Percentiles rank a stretch among this genome's conserved stretches.
Conservation (phyloP, 176 grass and related monocot genomes). For the Triticum turgidum region DNA sequence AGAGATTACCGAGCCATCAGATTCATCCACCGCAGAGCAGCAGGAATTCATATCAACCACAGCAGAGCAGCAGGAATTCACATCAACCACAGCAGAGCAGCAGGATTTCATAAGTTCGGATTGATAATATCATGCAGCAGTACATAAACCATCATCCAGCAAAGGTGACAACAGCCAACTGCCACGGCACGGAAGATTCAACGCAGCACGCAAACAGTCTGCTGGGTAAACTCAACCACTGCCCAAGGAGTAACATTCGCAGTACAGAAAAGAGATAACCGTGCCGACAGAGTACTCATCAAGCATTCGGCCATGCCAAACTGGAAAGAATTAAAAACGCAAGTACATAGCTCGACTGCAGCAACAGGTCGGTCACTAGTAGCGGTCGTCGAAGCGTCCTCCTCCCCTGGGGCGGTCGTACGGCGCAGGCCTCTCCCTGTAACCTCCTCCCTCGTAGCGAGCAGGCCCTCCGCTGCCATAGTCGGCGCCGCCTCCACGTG, state of each 20-base stretch:
- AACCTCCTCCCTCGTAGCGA: slow-evolving; percentile 50
- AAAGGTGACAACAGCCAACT: background rate
- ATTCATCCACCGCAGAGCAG: too few species aligned
- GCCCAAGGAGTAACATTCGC: background rate
- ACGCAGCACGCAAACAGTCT: slow-evolving; percentile 28
- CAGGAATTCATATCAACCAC: background rate
- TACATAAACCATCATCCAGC: background rate
- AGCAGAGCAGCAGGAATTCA: background rate
- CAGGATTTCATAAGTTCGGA: background rate
- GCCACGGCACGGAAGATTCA: background rate
- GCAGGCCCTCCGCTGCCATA: slow-evolving; percentile 48
- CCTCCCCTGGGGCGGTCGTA: slow-evolving; percentile 69
- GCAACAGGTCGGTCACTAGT: slow-evolving; percentile 22
- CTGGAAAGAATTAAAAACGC: slow-evolving; percentile 9
- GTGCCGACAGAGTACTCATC: slow-evolving; percentile 4
- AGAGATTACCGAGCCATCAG: background rate
- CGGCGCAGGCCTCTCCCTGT: slow-evolving; percentile 59
- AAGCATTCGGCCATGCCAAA: slow-evolving; percentile 24
- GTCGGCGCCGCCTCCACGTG: slow-evolving; percentile 32
- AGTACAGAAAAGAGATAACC: slow-evolving; percentile 19
- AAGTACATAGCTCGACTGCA: slow-evolving; percentile 11
- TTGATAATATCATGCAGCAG: background rate
- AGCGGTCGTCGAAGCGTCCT: slow-evolving; percentile 57
- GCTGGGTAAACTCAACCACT: slow-evolving; percentile 26
- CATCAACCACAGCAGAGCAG: background rate